phyloP scores from a whole-genome alignment of 2,329 filamentous ascomycete genomes.

The Trichothecium sympodiale region DNA sequence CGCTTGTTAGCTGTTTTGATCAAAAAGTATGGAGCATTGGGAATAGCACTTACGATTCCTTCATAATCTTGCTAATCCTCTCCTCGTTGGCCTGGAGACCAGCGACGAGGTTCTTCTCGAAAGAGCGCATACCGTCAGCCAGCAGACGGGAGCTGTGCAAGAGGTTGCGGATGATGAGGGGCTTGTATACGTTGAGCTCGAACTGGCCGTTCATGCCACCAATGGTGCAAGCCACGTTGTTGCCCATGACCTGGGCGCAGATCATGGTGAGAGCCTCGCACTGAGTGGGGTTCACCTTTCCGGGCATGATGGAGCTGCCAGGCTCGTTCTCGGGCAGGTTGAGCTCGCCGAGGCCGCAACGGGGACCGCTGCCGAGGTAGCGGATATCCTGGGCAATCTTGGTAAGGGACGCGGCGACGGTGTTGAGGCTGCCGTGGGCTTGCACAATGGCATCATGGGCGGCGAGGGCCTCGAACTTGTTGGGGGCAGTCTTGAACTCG shows the following conservation, averaged over 20 bases:
- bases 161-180: slow-evolving; percentile 87
- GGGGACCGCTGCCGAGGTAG: slow-evolving; percentile 90
- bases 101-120: slow-evolving; percentile 83
- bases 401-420: slow-evolving; percentile 79
- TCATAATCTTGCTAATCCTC: slow-evolving; percentile 79
- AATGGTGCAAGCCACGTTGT: slow-evolving; percentile 86
- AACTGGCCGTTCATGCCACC: slow-evolving; percentile 97
- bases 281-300: slow-evolving; percentile 98
- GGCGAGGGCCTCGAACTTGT: slow-evolving; percentile 97
- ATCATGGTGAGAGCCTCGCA: slow-evolving; percentile 97
- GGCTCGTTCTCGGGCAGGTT: slow-evolving; percentile 95
- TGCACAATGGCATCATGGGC: slow-evolving; percentile 94
- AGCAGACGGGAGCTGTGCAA: slow-evolving; percentile 85
- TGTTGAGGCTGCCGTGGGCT: slow-evolving; percentile 88
- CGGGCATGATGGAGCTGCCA: slow-evolving; percentile 96
- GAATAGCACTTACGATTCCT: slow-evolving; percentile 64
- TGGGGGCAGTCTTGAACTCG: slow-evolving; percentile 90
- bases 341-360: slow-evolving; percentile 90
- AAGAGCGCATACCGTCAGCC: slow-evolving; percentile 85
- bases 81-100: slow-evolving; percentile 90
- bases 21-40: not conserved
- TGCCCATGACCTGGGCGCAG: slow-evolving; percentile 95
- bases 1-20: not conserved
- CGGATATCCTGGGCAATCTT: slow-evolving; percentile 98
- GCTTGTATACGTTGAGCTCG: slow-evolving; percentile 98